Conservation (phyloP, 495 filamentous ascomycete species). For the Talaromyces thailandensis region DNA sequence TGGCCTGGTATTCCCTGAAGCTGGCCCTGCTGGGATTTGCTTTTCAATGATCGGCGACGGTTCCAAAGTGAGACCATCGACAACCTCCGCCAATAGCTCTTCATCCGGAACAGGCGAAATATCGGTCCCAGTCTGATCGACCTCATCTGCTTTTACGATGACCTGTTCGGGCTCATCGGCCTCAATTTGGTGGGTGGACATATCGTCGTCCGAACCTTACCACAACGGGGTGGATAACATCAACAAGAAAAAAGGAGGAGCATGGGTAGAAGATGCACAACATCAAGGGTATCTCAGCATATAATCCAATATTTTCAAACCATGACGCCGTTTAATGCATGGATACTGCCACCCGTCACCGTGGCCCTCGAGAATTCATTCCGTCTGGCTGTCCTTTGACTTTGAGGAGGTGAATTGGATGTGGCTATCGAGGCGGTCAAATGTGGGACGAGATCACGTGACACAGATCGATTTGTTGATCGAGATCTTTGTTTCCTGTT, state of each 20-base stretch:
- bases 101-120: conserved; percentile 41
- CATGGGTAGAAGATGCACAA: background rate
- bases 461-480: background rate
- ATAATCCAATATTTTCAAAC: background rate
- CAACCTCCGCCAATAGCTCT: conserved; percentile 39
- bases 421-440: background rate
- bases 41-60: conserved; percentile 16
- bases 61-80: conserved; percentile 39
- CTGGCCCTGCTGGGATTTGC: conserved; percentile 10
- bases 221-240: background rate
- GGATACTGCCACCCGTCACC: background rate
- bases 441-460: background rate
- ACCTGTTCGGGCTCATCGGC: conserved; percentile 21
- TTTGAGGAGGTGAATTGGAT: background rate
- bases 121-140: conserved; percentile 46
- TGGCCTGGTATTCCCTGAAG: conserved; percentile 13
- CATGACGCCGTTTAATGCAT: conserved; percentile 5
- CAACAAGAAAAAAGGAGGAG: background rate
- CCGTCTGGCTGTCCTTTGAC: background rate
- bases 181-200: conserved; percentile 1
- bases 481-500: background rate
- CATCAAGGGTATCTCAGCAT: conserved; percentile 9
- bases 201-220: background rate
- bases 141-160: conserved; percentile 46
- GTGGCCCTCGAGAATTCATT: background rate